A percentile compares a stretch with the other conserved stretches of the same genome.
Conservation (phyloP, 352 stramenopile species). For the Pythium phragmitis region DNA sequence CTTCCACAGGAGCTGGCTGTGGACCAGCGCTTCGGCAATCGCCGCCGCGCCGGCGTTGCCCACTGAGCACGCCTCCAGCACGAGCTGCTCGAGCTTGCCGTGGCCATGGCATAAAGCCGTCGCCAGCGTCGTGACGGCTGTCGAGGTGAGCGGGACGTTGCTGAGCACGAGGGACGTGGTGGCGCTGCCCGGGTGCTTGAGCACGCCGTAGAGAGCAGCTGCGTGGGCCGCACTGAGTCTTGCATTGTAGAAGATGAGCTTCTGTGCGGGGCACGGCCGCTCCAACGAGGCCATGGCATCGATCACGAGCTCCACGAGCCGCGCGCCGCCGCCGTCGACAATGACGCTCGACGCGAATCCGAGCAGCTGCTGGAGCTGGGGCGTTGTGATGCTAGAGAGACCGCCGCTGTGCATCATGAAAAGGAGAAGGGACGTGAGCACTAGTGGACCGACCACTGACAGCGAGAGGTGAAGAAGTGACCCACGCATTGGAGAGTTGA, state of each 20-base stretch:
- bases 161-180: slow-evolving; percentile 62
- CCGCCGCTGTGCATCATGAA: slow-evolving; percentile 29
- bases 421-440: not conserved
- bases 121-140: slow-evolving; percentile 45
- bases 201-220: slow-evolving; percentile 31
- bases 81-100: slow-evolving; percentile 62
- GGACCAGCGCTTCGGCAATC: slow-evolving; percentile 45
- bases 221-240: slow-evolving; percentile 36
- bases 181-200: slow-evolving; percentile 35
- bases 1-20: slow-evolving; percentile 63
- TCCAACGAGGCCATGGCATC: slow-evolving; percentile 37
- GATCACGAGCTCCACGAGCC: slow-evolving; percentile 53
- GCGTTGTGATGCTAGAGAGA: slow-evolving; percentile 33
- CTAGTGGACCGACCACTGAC: no score
- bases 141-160: slow-evolving; percentile 42
- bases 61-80: slow-evolving; percentile 62
- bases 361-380: slow-evolving; percentile 59
- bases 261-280: slow-evolving; percentile 38
- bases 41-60: slow-evolving; percentile 48
- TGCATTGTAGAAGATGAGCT: slow-evolving; percentile 75
- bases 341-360: slow-evolving; percentile 58
- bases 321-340: slow-evolving; percentile 40
- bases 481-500: slow-evolving; percentile 57
- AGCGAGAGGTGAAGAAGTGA: not conserved
- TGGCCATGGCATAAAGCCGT: slow-evolving; percentile 44